phyloP scores from a whole-genome alignment of 768 basidiomycete genomes.

The Lentinula sp. region DNA sequence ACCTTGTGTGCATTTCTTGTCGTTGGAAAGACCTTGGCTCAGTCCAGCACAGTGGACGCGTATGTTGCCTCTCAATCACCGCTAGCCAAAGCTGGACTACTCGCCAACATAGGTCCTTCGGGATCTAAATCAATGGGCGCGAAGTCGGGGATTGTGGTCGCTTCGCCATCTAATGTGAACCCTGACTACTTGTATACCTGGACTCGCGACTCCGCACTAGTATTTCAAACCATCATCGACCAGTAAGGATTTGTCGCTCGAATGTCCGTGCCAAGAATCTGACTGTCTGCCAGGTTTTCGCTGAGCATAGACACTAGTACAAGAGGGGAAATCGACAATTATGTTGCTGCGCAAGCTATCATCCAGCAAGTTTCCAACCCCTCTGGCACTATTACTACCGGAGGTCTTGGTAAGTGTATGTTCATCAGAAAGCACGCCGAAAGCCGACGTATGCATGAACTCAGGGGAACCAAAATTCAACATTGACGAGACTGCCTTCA shows the following conservation, averaged over 20 bases:
- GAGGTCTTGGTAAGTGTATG: slow-evolving; percentile 73
- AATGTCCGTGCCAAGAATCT: slow-evolving; percentile 2
- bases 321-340: slow-evolving; percentile 49
- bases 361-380: slow-evolving; percentile 70
- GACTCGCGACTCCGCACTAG: slow-evolving; percentile 71
- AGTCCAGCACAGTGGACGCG: slow-evolving; percentile 28
- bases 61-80: slow-evolving; percentile 50
- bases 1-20: slow-evolving; percentile 11
- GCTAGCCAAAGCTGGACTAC: slow-evolving; percentile 59
- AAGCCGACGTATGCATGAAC: slow-evolving; percentile 9
- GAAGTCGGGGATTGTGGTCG: slow-evolving; percentile 50
- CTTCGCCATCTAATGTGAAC: slow-evolving; percentile 44
- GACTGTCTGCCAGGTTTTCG: slow-evolving; percentile 30
- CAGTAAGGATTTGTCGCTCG: slow-evolving; percentile 35
- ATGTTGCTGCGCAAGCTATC: slow-evolving; percentile 45
- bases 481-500: slow-evolving; percentile 56
- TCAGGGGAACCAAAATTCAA: slow-evolving; percentile 47
- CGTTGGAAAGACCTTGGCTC: slow-evolving; percentile 8
- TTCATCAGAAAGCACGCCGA: not conserved
- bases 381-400: slow-evolving; percentile 55
- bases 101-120: slow-evolving; percentile 72
- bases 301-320: slow-evolving; percentile 48
- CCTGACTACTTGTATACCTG: slow-evolving; percentile 71
- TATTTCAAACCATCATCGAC: slow-evolving; percentile 55
- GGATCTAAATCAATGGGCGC: slow-evolving; percentile 50